Evolutionary conservation across 805 yeast species (phyloP).

Genomic region (Metahyphopichia silvanorum): DNA sequence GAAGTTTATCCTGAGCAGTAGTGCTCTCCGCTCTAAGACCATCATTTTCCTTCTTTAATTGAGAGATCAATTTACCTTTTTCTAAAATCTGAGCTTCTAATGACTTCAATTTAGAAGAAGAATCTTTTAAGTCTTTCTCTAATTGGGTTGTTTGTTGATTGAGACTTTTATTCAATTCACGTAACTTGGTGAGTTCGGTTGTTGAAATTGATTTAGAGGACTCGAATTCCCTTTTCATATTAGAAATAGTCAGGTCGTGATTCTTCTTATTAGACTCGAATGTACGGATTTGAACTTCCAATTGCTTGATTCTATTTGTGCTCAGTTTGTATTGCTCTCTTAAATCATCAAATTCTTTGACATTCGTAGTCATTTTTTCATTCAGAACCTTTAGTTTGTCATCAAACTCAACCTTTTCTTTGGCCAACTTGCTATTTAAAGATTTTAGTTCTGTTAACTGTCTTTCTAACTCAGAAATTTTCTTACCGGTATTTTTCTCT

Average conservation of each 20-base stretch:
- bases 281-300: conserved; percentile 21
- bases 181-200: conserved; percentile 1
- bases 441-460: conserved; percentile 27
- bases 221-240: conserved; percentile 2
- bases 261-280: conserved; percentile 15
- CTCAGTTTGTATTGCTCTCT: conserved; percentile 12
- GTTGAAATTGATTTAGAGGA: not conserved
- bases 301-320: conserved; percentile 10
- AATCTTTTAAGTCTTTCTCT: not conserved
- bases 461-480: conserved; percentile 21
- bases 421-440: conserved; percentile 24
- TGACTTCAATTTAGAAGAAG: not conserved
- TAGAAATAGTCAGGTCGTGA: not conserved
- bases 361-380: conserved; percentile 13
- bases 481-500: conserved; percentile 30
- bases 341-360: conserved; percentile 10
- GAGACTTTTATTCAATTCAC: conserved; percentile 1
- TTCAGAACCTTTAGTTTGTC: conserved; percentile 14
- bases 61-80: too few relatives aligned
- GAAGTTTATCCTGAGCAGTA: not conserved
- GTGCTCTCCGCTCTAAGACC: not conserved
- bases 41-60: conserved; percentile 1
- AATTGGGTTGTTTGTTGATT: not conserved
- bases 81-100: too few relatives aligned
- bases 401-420: conserved; percentile 27